Evolutionary conservation across 768 basidiomycete genomes (phyloP).

Genomic region (Tulasnella calospora): DNA sequence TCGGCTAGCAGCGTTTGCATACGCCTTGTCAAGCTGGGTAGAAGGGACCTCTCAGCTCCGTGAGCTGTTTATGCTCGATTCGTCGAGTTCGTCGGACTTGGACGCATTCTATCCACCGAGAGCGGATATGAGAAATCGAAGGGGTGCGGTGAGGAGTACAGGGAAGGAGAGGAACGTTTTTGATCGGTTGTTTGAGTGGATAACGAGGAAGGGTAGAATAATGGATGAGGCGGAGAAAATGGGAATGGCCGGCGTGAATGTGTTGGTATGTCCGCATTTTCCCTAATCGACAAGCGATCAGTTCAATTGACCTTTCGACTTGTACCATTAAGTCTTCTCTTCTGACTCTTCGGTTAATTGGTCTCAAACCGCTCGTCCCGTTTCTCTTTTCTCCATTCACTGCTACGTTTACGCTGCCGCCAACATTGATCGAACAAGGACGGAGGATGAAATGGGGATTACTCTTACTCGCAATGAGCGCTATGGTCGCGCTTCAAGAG

Average conservation of each 20-base stretch:
- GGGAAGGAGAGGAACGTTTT: neutral
- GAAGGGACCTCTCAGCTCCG: constrained; percentile 31
- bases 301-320: neutral
- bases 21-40: constrained; percentile 32
- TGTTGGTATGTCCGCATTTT: constrained; percentile 20
- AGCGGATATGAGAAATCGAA: neutral
- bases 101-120: neutral
- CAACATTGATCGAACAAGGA: constrained; percentile 10
- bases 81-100: neutral
- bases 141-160: neutral
- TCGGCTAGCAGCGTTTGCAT: constrained; percentile 22
- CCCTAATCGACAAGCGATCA: neutral
- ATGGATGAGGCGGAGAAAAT: constrained; percentile 29
- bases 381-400: constrained; percentile 32
- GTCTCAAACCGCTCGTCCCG: constrained; percentile 31
- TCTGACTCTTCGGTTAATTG: constrained; percentile 24
- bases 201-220: constrained; percentile 8
- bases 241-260: constrained; percentile 24
- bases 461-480: neutral
- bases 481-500: neutral
- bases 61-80: constrained; percentile 25
- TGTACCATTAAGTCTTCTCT: constrained; percentile 27
- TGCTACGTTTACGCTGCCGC: constrained; percentile 30
- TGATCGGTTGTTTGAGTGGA: constrained; percentile 12
- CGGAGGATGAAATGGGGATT: neutral